Evolutionary conservation across 2,329 filamentous ascomycete species (phyloP), one percentile per base, ranked within the genome.

Genomic region (Penicillium nordicum): DNA sequence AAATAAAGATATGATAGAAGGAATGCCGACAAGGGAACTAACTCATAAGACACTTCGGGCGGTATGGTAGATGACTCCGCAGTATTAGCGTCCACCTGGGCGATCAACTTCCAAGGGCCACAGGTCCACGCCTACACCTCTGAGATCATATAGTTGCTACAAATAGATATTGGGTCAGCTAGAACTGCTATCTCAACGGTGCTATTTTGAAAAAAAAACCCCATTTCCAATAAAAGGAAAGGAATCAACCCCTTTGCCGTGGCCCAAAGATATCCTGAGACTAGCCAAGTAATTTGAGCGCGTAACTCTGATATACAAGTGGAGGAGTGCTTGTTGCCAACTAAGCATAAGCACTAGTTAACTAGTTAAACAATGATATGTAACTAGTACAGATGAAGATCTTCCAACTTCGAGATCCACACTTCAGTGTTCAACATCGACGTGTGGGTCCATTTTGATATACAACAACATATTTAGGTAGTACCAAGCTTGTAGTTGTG

Each of bases 261-360:
- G 42, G n/a, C 36, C 16, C 16, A 44, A 44, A 44, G 23, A 44
- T 44, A 29, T n/a, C 42, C 42, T 30, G 25, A 47, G 32, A 36
- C 44, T 47, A 47, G 30, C 44, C 44, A 47, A 47, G 44, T 47
- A 36, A 47, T 36, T 47, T 47, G 30, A 47, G 44, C 30, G 18
- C 44, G 30, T 47, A 47, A 27, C 44, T 47, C 30, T 47, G 30
- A 47, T 36, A 16, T 47, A 37, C 30, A 47, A 47, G 30, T 47
- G 44, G 44, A 36, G 44, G 44, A 47, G 44, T 47, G 44, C 30
- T 36, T 47, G 12, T 47, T 5, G 44, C 44, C 44, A 47, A 47
- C 44, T 47, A 47, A 25, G 32, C 44, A 47, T 36, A 47, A 47
- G 44, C 44, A 47, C 44, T 47, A 18, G 18, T 18, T 18, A 18